Evolutionary conservation across 305 asterid genomes (phyloP).

Genomic region (Solanum hybrid): DNA sequence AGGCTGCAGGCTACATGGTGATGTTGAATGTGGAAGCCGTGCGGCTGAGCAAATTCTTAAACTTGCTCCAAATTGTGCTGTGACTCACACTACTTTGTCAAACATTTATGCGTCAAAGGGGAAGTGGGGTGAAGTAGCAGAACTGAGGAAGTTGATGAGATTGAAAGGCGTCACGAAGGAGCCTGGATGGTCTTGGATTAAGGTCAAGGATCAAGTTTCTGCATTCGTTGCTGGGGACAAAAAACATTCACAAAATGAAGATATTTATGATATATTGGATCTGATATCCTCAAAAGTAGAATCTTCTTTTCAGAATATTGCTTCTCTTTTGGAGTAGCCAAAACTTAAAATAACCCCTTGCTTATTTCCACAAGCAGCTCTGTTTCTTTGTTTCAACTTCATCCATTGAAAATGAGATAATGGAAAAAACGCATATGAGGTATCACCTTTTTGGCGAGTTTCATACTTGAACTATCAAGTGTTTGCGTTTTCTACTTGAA

Average conservation of each 20-base stretch:
- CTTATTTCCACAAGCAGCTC: neutral
- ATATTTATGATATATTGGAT: slow-evolving; percentile 39
- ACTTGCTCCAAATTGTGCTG: slow-evolving; percentile 67
- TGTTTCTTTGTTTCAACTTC: neutral
- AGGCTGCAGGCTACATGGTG: slow-evolving; percentile 58
- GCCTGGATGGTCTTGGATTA: slow-evolving; percentile 88
- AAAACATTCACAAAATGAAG: slow-evolving; percentile 37
- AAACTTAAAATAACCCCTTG: neutral
- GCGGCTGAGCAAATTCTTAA: slow-evolving; percentile 57
- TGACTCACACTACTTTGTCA: slow-evolving; percentile 63
- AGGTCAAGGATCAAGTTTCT: slow-evolving; percentile 47
- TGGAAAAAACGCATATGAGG: neutral
- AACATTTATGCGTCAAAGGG: slow-evolving; percentile 69
- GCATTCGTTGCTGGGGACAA: slow-evolving; percentile 58
- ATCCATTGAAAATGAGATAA: neutral
- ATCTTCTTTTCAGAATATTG: slow-evolving; percentile 22
- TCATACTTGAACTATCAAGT: neutral
- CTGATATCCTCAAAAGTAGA: slow-evolving; percentile 33
- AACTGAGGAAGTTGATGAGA: slow-evolving; percentile 62
- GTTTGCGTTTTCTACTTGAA: neutral
- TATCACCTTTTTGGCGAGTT: neutral
- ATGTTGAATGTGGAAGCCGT: slow-evolving; percentile 47
- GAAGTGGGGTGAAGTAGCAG: slow-evolving; percentile 68
- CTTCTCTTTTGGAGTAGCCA: slow-evolving; percentile 7
- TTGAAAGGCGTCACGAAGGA: slow-evolving; percentile 67